Base-by-base conservation (phyloP, 208 protist species). In the Wallacemonas collosoma region DNA sequence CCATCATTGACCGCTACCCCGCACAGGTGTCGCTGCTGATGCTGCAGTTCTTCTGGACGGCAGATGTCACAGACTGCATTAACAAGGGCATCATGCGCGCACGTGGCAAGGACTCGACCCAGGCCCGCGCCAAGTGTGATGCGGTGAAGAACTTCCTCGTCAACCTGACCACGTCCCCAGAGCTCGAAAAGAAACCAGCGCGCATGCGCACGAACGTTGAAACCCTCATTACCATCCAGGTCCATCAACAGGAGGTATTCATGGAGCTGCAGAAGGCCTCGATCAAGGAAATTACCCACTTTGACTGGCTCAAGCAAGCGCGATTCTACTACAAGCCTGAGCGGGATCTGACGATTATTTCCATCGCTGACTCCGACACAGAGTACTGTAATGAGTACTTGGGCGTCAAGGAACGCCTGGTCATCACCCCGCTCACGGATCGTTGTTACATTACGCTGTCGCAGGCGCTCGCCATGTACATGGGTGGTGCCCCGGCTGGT, bases 11-110 rank as follows among this genome's bases (percentile, higher is more conserved):
- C 60, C 91, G 91, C 73, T 99, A 98, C 86, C 96, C 95, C 4
- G 96, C 97, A 54, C 95, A 98, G 82, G 90, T 98, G n/a, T 84
- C 94, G 40, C 88, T 99, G 53, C 86, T 99, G 1, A 98, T 97
- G 83, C 87, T 99, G 63, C 97, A 99, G 88, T 93, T 99, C 71
- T 90, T 98, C 80, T 99, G 97, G 97, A 99, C 97, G n/a, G 76
- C 82, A 0, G 93, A 98, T 86, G 89, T 94, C 68, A 97, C 98
- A 76, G 89, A 98, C 43, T 96, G 92, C 71, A 93, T 99, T 72
- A 85, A 82, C 64, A 90, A 89, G 54, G 91, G 91, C 55, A 80
- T 86, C 70, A 96, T 96, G 91, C 80, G 90, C 47, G 72, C 84
- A 12, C 78, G 88, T 51, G 86, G 85, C 1, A 90, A 94, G 81